Base-by-base conservation (phyloP, 805 yeast genomes). In the Candida xiaguanensis region DNA sequence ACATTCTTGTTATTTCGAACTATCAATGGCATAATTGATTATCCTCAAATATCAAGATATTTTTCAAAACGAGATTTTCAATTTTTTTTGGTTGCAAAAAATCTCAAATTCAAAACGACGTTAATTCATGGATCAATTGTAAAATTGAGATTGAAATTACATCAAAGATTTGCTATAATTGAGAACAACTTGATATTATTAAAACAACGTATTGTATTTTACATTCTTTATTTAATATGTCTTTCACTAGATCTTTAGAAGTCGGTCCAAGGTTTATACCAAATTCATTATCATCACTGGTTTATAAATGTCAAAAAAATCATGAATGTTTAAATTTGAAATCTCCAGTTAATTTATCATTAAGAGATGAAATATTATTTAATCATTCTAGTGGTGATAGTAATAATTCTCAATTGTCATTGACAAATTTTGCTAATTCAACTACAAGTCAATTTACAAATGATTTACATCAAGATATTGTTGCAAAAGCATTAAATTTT, bases 401-500 rank as follows among this genome's bases (percentile, higher is more conserved):
- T 22, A 26, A n/a, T 22, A 30, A 25, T 27, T 40, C 39, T 1
- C 26, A 23, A 11, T 32, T 16, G 30, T 29, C 36, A 18, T 23
- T 17, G 11, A n/a, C 31, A 14, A 27, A 19, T n/a, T n/a, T n/a
- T 19, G 17, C 38, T 5, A 15, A 3, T 5, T 31, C 32, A n/a
- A 20, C 2, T 8, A 26, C 14, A 7, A 22, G 31, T 15, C 4
- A 3, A 16, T 3, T 9, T 17, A 8, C 18, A n/a, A n/a, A n/a
- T 7, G 34, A 40, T 29, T 12, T 23, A 12, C 40, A 40, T 27
- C 43, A 27, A 13, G 43, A 40, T 18, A 27, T 34, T 15, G 38
- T 78, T 12, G 80, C 81, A 1, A 67, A 63, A 23, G 81, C 82
- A 0, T 55, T 78, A 25, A 75, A 77, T 2, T 64, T 74, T 38